Evolutionary conservation across 805 yeast species (phyloP).

Genomic region (Ogataea ganodermae): DNA sequence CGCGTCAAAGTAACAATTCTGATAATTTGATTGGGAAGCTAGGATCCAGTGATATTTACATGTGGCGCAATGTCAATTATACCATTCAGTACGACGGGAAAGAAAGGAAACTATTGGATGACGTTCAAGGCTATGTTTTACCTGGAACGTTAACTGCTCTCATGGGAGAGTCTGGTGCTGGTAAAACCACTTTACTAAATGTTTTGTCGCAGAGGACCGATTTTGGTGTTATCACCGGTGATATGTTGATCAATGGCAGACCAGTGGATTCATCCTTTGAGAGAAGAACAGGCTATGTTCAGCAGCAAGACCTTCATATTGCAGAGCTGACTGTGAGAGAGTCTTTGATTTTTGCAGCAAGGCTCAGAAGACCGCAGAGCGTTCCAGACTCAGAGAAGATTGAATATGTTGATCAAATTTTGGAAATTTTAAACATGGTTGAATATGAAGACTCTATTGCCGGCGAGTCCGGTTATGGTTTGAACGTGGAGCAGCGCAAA

Average conservation of each 20-base stretch:
- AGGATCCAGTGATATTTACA: constrained; percentile 25
- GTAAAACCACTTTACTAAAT: constrained; percentile 58
- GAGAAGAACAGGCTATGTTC: constrained; percentile 56
- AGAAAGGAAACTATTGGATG: constrained; percentile 41
- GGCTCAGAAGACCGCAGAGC: constrained; percentile 43
- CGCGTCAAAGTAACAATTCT: constrained; percentile 10
- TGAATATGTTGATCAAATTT: constrained; percentile 44
- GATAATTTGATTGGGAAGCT: background rate
- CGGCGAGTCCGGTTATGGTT: constrained; percentile 47
- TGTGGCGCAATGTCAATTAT: constrained; percentile 62
- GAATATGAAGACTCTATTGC: constrained; percentile 53
- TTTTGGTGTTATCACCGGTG: constrained; percentile 56
- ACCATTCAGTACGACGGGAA: constrained; percentile 48
- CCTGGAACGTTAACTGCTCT: constrained; percentile 61
- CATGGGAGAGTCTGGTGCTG: constrained; percentile 68
- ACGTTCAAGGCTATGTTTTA: constrained; percentile 44
- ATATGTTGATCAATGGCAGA: constrained; percentile 54
- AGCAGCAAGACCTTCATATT: constrained; percentile 55
- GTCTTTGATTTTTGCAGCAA: constrained; percentile 47
- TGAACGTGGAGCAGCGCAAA: constrained; percentile 56
- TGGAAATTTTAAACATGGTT: constrained; percentile 42
- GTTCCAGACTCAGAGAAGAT: constrained; percentile 42
- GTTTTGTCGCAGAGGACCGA: constrained; percentile 51
- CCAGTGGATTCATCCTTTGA: constrained; percentile 49
- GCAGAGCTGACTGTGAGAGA: constrained; percentile 52